Conservation (phyloP, 495 filamentous ascomycete genomes). For the Peziza echinospora region DNA sequence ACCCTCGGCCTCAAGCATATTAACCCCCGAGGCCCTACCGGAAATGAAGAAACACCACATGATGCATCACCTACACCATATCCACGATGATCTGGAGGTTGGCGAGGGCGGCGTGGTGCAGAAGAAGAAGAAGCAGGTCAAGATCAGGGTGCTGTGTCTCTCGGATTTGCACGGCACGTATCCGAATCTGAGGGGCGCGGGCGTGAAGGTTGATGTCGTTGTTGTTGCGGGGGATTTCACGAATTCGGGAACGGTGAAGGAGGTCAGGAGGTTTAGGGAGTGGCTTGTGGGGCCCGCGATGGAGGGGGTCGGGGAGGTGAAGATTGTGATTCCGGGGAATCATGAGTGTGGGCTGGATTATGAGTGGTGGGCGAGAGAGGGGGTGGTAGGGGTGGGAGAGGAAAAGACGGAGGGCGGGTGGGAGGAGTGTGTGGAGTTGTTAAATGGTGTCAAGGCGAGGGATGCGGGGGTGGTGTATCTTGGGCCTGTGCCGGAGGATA, state of each 20-base stretch:
- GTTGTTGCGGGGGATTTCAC: slow-evolving; percentile 79
- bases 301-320: slow-evolving; percentile 42
- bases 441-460: not conserved
- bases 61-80: not conserved
- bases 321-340: slow-evolving; percentile 74
- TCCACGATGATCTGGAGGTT: not conserved
- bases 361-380: not conserved
- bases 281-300: slow-evolving; percentile 33
- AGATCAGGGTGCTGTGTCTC: slow-evolving; percentile 53
- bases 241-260: slow-evolving; percentile 43
- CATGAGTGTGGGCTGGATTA: slow-evolving; percentile 66
- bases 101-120: not conserved
- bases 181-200: slow-evolving; percentile 38
- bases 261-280: slow-evolving; percentile 56
- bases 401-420: not conserved
- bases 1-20: not conserved
- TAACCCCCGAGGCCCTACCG: no score
- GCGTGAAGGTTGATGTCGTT: slow-evolving; percentile 68
- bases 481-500: not conserved
- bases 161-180: slow-evolving; percentile 70
- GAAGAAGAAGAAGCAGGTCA: not conserved
- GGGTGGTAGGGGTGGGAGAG: not conserved
- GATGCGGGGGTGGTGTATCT: not conserved
- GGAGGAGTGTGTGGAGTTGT: not conserved
- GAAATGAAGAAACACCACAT: not conserved